These are phyloP conservation scores for Trichoderma semiorbis DNA, from an alignment of 2,329 filamentous ascomycete genomes.

Conservation along the genomic window DNA sequence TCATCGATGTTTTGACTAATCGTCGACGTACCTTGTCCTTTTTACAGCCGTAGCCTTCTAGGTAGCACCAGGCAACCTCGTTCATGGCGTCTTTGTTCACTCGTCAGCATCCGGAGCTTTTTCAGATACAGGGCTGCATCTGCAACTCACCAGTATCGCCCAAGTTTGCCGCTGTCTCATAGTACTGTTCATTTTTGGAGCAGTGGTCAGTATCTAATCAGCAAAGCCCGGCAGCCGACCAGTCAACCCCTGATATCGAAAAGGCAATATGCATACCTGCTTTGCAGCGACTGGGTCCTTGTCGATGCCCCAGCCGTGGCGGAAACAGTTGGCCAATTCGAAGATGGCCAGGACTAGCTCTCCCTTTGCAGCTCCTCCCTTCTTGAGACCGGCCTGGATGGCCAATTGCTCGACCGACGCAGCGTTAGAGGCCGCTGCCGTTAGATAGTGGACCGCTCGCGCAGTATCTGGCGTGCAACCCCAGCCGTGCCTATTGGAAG, in stretches of 20 bases:
- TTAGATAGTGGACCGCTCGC: slow-evolving; percentile 78
- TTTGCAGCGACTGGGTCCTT: slow-evolving; percentile 83
- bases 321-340: slow-evolving; percentile 88
- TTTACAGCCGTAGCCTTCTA: slow-evolving; percentile 93
- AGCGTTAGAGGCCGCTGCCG: slow-evolving; percentile 84
- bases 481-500: slow-evolving; percentile 74
- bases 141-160: slow-evolving; percentile 70
- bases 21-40: slow-evolving; percentile 86
- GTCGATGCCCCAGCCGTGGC: slow-evolving; percentile 88
- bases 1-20: not conserved
- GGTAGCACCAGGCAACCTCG: slow-evolving; percentile 91
- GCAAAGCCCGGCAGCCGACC: not conserved
- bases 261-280: slow-evolving; percentile 53
- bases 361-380: slow-evolving; percentile 91
- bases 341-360: slow-evolving; percentile 96
- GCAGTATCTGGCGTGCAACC: slow-evolving; percentile 71
- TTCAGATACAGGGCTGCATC: not conserved
- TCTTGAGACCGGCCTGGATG: slow-evolving; percentile 81
- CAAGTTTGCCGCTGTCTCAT: slow-evolving; percentile 94
- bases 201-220: slow-evolving; percentile 8
- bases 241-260: not conserved
- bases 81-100: slow-evolving; percentile 82
- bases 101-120: not conserved
- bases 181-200: slow-evolving; percentile 60
- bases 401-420: slow-evolving; percentile 83